phyloP scores from a whole-genome alignment of 352 stramenopile genomes.

The Detonula confervacea region DNA sequence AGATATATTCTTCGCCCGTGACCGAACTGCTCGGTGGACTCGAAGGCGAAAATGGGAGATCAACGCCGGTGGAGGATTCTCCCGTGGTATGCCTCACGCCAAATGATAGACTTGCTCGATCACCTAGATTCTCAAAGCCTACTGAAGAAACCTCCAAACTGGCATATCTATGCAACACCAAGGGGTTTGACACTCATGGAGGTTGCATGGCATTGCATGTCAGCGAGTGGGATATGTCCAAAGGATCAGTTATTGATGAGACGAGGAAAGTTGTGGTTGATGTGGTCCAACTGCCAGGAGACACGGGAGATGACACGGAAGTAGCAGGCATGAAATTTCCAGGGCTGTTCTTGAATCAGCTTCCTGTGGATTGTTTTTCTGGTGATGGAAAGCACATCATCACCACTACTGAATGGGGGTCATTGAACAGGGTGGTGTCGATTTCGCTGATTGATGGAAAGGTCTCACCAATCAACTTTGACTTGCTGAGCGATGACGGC shows the following conservation, averaged over 20 bases:
- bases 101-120: slow-evolving; percentile 62
- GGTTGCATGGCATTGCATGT: slow-evolving; percentile 62
- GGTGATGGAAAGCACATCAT: slow-evolving; percentile 57
- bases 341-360: slow-evolving; percentile 66
- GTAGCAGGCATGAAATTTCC: slow-evolving; percentile 68
- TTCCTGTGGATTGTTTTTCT: slow-evolving; percentile 62
- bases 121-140: slow-evolving; percentile 58
- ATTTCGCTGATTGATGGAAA: slow-evolving; percentile 50
- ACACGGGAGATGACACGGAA: slow-evolving; percentile 23
- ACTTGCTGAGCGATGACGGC: slow-evolving; percentile 25
- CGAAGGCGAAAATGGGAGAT: slow-evolving; percentile 24
- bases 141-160: slow-evolving; percentile 38
- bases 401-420: slow-evolving; percentile 69
- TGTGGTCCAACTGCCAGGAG: slow-evolving; percentile 35
- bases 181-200: slow-evolving; percentile 73
- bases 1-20: slow-evolving; percentile 68
- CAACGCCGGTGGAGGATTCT: slow-evolving; percentile 15
- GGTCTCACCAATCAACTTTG: slow-evolving; percentile 54
- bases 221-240: slow-evolving; percentile 45
- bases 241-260: slow-evolving; percentile 25
- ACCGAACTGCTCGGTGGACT: slow-evolving; percentile 55
- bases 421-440: slow-evolving; percentile 48
- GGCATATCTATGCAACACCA: slow-evolving; percentile 59
- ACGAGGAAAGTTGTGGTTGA: slow-evolving; percentile 34
- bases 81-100: slow-evolving; percentile 58